A percentile compares a stretch with the other conserved stretches of the same genome.
These are phyloP conservation scores for Rhinocladiella mackenziei DNA, from an alignment of 2,329 filamentous ascomycete genomes.

Conservation along the genomic window DNA sequence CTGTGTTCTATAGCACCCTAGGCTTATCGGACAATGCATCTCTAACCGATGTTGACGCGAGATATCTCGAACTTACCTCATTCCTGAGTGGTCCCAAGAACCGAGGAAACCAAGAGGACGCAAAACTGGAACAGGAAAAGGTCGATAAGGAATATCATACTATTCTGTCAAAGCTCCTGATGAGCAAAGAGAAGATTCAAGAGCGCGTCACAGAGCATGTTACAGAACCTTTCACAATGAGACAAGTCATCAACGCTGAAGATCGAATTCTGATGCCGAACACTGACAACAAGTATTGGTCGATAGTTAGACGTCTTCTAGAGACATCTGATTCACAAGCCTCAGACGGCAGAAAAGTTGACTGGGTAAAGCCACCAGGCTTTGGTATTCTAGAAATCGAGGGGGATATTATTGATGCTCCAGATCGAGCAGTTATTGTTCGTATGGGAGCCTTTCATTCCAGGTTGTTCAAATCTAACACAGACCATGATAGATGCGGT, in stretches of 20 bases:
- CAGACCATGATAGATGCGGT: constrained; percentile 47
- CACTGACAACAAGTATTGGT: constrained; percentile 7
- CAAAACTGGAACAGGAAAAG: constrained; percentile 2
- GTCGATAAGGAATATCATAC: constrained; percentile 18
- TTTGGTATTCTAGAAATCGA: constrained; percentile 11
- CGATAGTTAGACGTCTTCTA: constrained; percentile 12
- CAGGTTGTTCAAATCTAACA: background rate
- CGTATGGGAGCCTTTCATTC: constrained; percentile 34
- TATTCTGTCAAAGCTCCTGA: constrained; percentile 9
- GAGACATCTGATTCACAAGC: constrained; percentile 2
- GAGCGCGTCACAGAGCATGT: background rate
- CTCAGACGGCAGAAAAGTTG: background rate
- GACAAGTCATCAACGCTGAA: constrained; percentile 10
- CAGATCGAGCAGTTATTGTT: constrained; percentile 49
- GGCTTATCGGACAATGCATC: constrained; percentile 6
- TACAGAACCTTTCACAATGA: constrained; percentile 7
- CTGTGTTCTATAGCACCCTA: constrained; percentile 5
- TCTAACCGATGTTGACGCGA: constrained; percentile 16
- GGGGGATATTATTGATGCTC: constrained; percentile 52
- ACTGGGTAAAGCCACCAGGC: background rate
- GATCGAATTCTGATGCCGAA: constrained; percentile 16
- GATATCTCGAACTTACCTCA: constrained; percentile 16
- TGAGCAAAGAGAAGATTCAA: background rate
- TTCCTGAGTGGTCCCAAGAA: constrained; percentile 6
- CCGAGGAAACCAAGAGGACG: background rate